Evolutionary conservation across 108 stramenopile genomes (phyloP).

Genomic region (Chaetoceros tenuissimus): DNA sequence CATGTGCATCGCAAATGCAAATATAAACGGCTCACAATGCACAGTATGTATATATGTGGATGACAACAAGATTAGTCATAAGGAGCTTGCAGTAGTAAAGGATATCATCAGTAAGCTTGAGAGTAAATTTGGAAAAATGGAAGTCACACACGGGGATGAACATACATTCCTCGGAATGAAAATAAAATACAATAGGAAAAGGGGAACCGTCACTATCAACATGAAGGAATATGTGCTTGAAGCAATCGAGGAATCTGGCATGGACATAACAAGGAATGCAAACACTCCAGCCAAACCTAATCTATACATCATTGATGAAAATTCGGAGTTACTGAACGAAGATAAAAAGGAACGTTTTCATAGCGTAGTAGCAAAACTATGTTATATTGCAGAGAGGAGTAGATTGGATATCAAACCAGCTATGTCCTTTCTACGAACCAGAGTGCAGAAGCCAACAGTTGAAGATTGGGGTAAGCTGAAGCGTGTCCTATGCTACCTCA

Average conservation of each 20-base stretch:
- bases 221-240: constrained; percentile 7
- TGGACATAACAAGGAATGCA: neutral
- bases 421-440: constrained; percentile 13
- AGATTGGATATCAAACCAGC: constrained; percentile 13
- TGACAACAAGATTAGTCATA: constrained; percentile 8
- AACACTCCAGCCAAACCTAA: constrained; percentile 5
- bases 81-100: neutral
- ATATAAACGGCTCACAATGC: constrained; percentile 15
- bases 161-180: constrained; percentile 12
- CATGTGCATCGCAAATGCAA: constrained; percentile 33
- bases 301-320: constrained; percentile 5
- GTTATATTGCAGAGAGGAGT: neutral
- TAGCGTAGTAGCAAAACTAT: constrained; percentile 4
- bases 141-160: neutral
- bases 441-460: constrained; percentile 9
- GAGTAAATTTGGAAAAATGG: constrained; percentile 4
- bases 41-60: constrained; percentile 17
- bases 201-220: neutral
- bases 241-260: neutral
- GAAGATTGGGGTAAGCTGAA: constrained; percentile 20
- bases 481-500: constrained; percentile 11
- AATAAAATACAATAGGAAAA: neutral
- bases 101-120: constrained; percentile 2
- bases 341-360: constrained; percentile 1
- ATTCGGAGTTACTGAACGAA: neutral